Base-by-base conservation (phyloP, 768 basidiomycete species). In the Podaxis carcinomalis region DNA sequence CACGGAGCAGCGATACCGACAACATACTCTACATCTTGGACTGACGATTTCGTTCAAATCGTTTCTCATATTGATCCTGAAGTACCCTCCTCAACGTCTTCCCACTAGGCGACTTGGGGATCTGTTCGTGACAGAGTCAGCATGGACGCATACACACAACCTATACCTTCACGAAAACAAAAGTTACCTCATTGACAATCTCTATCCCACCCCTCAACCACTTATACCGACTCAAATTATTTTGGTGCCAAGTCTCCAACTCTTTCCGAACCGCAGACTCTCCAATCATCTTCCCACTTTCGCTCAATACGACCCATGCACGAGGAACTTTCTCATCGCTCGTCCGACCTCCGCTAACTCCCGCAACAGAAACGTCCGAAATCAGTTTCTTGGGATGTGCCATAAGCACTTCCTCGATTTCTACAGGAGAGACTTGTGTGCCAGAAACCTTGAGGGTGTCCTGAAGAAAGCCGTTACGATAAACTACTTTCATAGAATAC, bases 391-490 rank as follows among this genome's bases (percentile, higher is more conserved):
- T 79, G 0, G 89, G 88, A 49, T 92, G 84, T 0, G 75, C 75
- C n/a, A 85, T 77, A 1, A 93, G 72, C n/a, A 78, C 80, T 27
- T 83, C 77, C 68, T 92, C 91, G 52, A 92, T 87, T 68, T 93
- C 90, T n/a, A 80, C 78, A 0, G 90, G 91, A 0, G 91, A 90
- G 0, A 93, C 91, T 70, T 93, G 91, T 55, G 76, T 76, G 2
- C 90, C 91, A 0, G 88, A 90, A 1, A 93, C 80, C 68, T 93
- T 93, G 19, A 93, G 77, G 0, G 84, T 90, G 67, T 93, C 91
- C 85, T 90, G 51, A 49, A 57, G 9, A 36, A 4, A 11, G 11
- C 19, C n/a, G 14, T 49, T 19, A 25, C 32, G 32, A 16, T 4
- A 11, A 4, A 14, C 9, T 0, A 4, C 19, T 2, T n/a, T 1